These are phyloP conservation scores for Avena sativa DNA, from an alignment of 176 grass and related monocot genomes.

Conservation along the genomic window DNA sequence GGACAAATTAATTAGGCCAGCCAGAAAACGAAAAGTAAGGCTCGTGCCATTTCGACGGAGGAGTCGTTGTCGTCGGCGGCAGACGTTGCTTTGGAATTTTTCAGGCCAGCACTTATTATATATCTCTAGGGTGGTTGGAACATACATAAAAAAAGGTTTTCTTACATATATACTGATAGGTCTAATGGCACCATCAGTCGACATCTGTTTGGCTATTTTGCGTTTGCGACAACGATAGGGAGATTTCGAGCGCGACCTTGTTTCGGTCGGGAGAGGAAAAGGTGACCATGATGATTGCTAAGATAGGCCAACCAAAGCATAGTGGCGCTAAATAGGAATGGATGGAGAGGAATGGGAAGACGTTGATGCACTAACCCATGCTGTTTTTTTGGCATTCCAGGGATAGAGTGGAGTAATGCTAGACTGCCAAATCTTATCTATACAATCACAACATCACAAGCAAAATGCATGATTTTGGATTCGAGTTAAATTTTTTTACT, in stretches of 20 bases:
- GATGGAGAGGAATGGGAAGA: constrained; percentile 22
- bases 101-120: too few species aligned
- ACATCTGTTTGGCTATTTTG: too few species aligned
- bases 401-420: background rate
- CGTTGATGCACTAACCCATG: background rate
- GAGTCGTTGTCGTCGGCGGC: too few species aligned
- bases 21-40: too few species aligned
- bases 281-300: background rate
- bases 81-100: too few species aligned
- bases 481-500: too few species aligned
- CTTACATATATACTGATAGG: constrained; percentile 8
- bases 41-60: too few species aligned
- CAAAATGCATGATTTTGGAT: too few species aligned
- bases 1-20: background rate
- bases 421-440: too few species aligned
- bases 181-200: background rate
- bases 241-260: background rate
- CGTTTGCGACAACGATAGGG: background rate
- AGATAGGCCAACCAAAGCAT: background rate
- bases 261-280: background rate
- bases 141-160: background rate
- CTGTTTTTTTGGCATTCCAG: background rate
- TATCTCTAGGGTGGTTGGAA: too few species aligned
- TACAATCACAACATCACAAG: too few species aligned
- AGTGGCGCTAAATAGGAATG: background rate